These are phyloP conservation scores for Kuraishia borneana DNA, from an alignment of 805 yeast species.

Conservation along the genomic window DNA sequence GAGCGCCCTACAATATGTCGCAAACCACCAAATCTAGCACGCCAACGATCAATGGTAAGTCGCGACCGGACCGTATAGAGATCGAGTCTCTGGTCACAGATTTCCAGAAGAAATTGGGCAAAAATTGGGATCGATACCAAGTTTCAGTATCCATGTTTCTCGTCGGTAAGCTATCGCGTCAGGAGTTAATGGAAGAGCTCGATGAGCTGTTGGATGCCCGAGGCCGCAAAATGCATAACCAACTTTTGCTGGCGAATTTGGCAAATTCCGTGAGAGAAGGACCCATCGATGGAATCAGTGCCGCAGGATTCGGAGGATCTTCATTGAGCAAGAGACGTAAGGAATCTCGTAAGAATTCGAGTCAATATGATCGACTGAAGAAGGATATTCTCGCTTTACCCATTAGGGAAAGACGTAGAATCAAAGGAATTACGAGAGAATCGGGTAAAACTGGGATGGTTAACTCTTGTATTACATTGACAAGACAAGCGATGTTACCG, in stretches of 20 bases:
- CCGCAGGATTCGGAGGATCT: slow-evolving; percentile 38
- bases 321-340: slow-evolving; percentile 39
- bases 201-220: slow-evolving; percentile 40
- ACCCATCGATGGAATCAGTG: slow-evolving; percentile 42
- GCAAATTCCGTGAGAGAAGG: slow-evolving; percentile 77
- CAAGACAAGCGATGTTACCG: slow-evolving; percentile 67
- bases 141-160: slow-evolving; percentile 66
- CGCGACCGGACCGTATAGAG: slow-evolving; percentile 23
- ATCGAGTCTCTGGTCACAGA: slow-evolving; percentile 60
- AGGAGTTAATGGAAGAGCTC: slow-evolving; percentile 55
- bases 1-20: neutral
- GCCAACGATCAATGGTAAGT: neutral
- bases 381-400: slow-evolving; percentile 82
- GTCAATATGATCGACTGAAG: slow-evolving; percentile 75
- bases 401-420: slow-evolving; percentile 71
- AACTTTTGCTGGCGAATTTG: slow-evolving; percentile 65
- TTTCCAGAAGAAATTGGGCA: slow-evolving; percentile 63
- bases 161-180: slow-evolving; percentile 67
- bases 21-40: neutral
- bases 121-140: slow-evolving; percentile 80
- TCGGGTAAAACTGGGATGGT: slow-evolving; percentile 69
- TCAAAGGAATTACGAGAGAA: slow-evolving; percentile 74
- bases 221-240: slow-evolving; percentile 65
- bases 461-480: slow-evolving; percentile 55
- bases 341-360: slow-evolving; percentile 37